Conservation (phyloP, 495 filamentous ascomycete species). For the Antarctomyces pellizariae region DNA sequence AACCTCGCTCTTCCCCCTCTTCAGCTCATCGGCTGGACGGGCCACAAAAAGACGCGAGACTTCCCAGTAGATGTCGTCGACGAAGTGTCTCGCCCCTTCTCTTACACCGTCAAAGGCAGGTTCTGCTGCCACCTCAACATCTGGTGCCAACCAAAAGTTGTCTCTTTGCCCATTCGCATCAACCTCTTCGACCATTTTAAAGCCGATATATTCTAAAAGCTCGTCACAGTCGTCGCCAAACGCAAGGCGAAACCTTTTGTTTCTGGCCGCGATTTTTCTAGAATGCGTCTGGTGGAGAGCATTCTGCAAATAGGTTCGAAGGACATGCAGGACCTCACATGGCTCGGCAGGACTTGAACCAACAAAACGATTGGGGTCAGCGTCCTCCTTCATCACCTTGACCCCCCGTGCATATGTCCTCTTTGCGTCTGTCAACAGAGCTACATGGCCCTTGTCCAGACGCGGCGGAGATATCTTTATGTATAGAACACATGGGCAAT, state of each 20-base stretch:
- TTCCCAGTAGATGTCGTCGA: too few species aligned
- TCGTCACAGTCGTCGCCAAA: conserved; percentile 10
- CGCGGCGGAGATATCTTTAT: conserved; percentile 9
- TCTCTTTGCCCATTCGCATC: too few species aligned
- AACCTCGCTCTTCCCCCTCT: too few species aligned
- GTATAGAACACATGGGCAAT: conserved; percentile 7
- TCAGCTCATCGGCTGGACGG: too few species aligned
- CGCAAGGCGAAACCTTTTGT: conserved; percentile 11
- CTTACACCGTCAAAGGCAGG: too few species aligned
- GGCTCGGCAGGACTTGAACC: conserved; percentile 4
- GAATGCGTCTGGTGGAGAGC: conserved; percentile 3
- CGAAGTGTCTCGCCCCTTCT: too few species aligned
- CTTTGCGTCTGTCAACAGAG: conserved; percentile 3
- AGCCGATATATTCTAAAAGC: conserved; percentile 10
- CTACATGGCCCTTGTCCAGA: conserved; percentile 3
- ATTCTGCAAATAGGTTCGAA: conserved; percentile 10
- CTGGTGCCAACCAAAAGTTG: too few species aligned
- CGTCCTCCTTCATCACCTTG: conserved; percentile 7
- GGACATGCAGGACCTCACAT: conserved; percentile 5
- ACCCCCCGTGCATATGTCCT: conserved; percentile 6
- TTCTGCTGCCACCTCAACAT: too few species aligned
- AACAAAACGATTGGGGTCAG: conserved; percentile 7
- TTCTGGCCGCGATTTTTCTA: conserved; percentile 10
- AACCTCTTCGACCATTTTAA: conserved; percentile 4
- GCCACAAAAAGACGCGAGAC: too few species aligned